A percentile compares a stretch with the other conserved stretches of the same genome.
These are phyloP conservation scores for Blastomyces emzantsi DNA, from an alignment of 2,329 filamentous ascomycete species.

Conservation along the genomic window DNA sequence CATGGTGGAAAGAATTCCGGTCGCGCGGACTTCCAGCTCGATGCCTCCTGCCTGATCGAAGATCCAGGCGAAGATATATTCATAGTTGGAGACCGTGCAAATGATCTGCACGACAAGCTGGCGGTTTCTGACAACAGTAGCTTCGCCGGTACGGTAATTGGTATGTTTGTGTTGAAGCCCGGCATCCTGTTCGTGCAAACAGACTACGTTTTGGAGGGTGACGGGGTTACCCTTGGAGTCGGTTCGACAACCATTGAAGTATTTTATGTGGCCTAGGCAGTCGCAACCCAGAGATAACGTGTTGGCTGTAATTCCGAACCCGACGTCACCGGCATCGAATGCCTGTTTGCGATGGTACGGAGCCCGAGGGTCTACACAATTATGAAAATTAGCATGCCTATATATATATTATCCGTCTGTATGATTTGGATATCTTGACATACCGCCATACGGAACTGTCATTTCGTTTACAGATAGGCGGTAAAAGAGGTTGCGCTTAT, in stretches of 20 bases:
- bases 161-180: constrained; percentile 65
- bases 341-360: constrained; percentile 62
- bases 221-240: constrained; percentile 49
- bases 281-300: constrained; percentile 62
- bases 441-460: constrained; percentile 43
- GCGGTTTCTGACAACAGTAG: constrained; percentile 54
- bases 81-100: constrained; percentile 63
- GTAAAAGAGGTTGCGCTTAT: constrained; percentile 57
- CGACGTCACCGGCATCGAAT: constrained; percentile 60
- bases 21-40: constrained; percentile 58
- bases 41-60: constrained; percentile 63
- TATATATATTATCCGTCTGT: constrained; percentile 1
- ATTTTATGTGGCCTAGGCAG: constrained; percentile 61
- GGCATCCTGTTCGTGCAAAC: constrained; percentile 61
- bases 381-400: background rate
- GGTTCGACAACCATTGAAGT: constrained; percentile 51
- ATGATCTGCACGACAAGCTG: constrained; percentile 61
- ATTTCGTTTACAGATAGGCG: constrained; percentile 58
- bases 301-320: constrained; percentile 59
- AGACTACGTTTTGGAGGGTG: constrained; percentile 57
- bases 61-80: constrained; percentile 63
- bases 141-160: constrained; percentile 57
- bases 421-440: constrained; percentile 18
- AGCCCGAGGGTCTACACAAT: constrained; percentile 53
- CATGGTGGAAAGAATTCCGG: constrained; percentile 58